Evolutionary conservation across 148 eudicot species (phyloP).

Genomic region (Rhododendron vialii): DNA sequence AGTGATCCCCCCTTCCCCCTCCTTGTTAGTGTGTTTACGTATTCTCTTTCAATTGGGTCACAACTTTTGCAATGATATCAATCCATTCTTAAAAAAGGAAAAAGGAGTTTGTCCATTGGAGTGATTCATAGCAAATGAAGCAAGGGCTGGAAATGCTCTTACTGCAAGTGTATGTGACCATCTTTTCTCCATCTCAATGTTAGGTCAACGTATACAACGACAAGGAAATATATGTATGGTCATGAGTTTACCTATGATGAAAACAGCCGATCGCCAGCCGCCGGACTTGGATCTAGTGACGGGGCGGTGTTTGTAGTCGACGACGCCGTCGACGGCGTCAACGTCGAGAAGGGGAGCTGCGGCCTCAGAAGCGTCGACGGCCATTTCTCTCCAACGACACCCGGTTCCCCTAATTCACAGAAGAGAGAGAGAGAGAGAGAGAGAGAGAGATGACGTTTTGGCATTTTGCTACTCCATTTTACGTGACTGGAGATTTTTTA

Average conservation of each 20-base stretch:
- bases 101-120: neutral
- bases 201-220: neutral
- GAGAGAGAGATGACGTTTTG: neutral
- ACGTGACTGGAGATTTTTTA: neutral
- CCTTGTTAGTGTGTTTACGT: too few relatives aligned
- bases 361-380: neutral
- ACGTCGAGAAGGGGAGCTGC: conserved; percentile 27
- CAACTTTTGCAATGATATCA: too few relatives aligned
- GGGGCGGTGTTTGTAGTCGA: conserved; percentile 47
- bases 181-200: neutral
- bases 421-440: neutral
- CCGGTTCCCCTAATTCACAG: neutral
- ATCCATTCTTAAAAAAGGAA: neutral
- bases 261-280: conserved; percentile 61
- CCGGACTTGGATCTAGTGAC: conserved; percentile 50
- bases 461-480: neutral
- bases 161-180: neutral
- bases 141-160: neutral
- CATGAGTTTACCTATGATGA: conserved; percentile 49
- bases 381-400: neutral
- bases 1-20: too few relatives aligned
- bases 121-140: neutral
- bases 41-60: too few relatives aligned
- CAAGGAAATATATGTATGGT: too few relatives aligned
- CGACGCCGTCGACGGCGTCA: conserved; percentile 37